These are phyloP conservation scores for Colletotrichum eremochloae DNA, from an alignment of 2,329 filamentous ascomycete species.

Conservation along the genomic window DNA sequence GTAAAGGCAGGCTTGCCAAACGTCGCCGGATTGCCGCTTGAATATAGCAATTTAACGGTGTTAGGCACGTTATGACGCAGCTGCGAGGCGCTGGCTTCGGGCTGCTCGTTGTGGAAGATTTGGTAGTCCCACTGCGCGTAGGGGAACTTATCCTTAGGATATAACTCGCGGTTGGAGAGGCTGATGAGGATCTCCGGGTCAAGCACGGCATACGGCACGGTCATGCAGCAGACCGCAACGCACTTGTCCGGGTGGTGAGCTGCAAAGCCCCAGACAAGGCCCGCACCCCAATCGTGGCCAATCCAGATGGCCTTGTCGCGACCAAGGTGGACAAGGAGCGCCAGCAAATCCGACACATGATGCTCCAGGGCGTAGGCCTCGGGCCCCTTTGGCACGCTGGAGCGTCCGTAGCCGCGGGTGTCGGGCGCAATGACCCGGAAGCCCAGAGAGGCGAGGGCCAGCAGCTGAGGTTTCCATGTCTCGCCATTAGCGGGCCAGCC, in stretches of 20 bases:
- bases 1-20: constrained; percentile 30
- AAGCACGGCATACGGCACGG: constrained; percentile 57
- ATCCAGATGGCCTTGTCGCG: constrained; percentile 60
- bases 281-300: constrained; percentile 59
- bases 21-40: neutral
- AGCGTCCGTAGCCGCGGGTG: constrained; percentile 54
- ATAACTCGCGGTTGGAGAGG: constrained; percentile 57
- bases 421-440: constrained; percentile 52
- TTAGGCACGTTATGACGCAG: constrained; percentile 42
- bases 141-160: constrained; percentile 58
- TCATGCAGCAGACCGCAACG: constrained; percentile 46
- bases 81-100: constrained; percentile 44
- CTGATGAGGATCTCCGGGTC: constrained; percentile 54
- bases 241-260: constrained; percentile 48
- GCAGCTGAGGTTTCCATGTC: constrained; percentile 50
- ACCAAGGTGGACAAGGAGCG: constrained; percentile 49
- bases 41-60: constrained; percentile 39
- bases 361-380: constrained; percentile 49
- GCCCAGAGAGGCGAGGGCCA: constrained; percentile 48
- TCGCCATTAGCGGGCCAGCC: constrained; percentile 54
- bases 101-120: constrained; percentile 46
- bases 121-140: constrained; percentile 51
- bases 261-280: constrained; percentile 47
- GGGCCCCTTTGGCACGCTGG: constrained; percentile 49
- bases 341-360: constrained; percentile 51